Percentiles rank a stretch among this genome's conserved stretches.
phyloP scores from a whole-genome alignment of 441 rosid species.

The Gossypium davidsonii region DNA sequence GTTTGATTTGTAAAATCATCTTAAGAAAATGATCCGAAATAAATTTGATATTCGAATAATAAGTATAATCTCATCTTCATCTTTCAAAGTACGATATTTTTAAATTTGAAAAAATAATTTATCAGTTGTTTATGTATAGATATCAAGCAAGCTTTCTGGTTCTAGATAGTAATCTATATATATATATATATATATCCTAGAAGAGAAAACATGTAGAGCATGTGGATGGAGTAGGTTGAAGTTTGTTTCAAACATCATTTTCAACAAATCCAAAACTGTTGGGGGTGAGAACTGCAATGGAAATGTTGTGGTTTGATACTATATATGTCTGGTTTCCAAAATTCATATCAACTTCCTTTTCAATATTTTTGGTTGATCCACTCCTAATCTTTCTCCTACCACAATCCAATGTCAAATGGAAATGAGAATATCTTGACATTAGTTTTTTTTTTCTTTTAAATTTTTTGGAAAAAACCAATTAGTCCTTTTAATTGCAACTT shows the following conservation, averaged over 20 bases:
- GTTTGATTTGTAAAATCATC: too few relatives aligned
- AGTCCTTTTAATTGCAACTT: background rate
- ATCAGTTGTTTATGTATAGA: too few relatives aligned
- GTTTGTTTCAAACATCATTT: background rate
- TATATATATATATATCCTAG: background rate
- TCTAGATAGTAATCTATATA: too few relatives aligned
- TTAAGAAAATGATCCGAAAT: too few relatives aligned
- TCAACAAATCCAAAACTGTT: background rate
- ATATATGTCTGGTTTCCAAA: too few relatives aligned
- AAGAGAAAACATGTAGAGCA: background rate
- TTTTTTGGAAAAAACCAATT: background rate
- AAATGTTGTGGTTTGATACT: background rate
- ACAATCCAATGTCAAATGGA: background rate
- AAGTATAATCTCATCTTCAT: background rate
- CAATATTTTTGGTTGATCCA: background rate
- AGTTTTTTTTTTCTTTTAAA: too few relatives aligned
- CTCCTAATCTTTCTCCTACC: background rate
- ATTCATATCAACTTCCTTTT: too few relatives aligned
- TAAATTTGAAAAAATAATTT: too few relatives aligned
- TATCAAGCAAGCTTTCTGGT: too few relatives aligned
- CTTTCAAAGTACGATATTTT: too few relatives aligned
- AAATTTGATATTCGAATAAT: background rate
- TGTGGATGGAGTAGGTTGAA: constrained; percentile 6
- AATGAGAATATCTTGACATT: background rate
- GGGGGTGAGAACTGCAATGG: background rate